Evolutionary conservation across 23 red algal species (phyloP).

Genomic region (Gracilariopsis chorda): DNA sequence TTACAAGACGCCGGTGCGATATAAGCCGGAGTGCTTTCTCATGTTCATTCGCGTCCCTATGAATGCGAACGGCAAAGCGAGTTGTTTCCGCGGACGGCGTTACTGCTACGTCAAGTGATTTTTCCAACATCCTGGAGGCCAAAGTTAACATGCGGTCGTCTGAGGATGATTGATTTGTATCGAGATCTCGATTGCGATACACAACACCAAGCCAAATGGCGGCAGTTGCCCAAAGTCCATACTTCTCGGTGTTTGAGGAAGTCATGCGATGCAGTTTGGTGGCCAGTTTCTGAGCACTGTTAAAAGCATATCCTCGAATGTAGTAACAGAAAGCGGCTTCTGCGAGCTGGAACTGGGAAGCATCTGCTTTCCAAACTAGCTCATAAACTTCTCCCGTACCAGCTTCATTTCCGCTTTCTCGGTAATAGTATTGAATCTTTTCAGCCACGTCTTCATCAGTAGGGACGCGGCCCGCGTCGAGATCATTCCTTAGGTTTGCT

Average conservation of each 20-base stretch:
- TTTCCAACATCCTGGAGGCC: slow-evolving; percentile 20
- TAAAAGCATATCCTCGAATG: slow-evolving; percentile 40
- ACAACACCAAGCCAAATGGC: slow-evolving; percentile 47
- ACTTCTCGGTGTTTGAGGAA: slow-evolving; percentile 16
- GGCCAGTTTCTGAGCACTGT: slow-evolving; percentile 27
- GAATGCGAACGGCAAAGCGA: slow-evolving; percentile 16
- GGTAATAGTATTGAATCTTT: slow-evolving; percentile 56
- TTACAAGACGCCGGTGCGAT: slow-evolving; percentile 45
- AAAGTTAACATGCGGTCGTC: slow-evolving; percentile 19
- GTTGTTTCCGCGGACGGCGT: slow-evolving; percentile 35
- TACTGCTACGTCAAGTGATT: background rate
- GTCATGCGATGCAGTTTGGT: slow-evolving; percentile 52
- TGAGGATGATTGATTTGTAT: background rate
- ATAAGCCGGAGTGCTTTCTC: slow-evolving; percentile 40
- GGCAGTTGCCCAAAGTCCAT: slow-evolving; percentile 48
- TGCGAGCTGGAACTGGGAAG: slow-evolving; percentile 23
- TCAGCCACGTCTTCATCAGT: slow-evolving; percentile 44
- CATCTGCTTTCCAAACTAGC: slow-evolving; percentile 33
- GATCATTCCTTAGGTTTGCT: slow-evolving; percentile 21
- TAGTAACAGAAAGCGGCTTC: slow-evolving; percentile 54
- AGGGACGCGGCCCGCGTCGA: slow-evolving; percentile 40
- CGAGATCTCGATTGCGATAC: background rate
- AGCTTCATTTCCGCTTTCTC: slow-evolving; percentile 35
- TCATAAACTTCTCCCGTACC: slow-evolving; percentile 50
- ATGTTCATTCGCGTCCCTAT: background rate